Conservation (phyloP, 2,329 filamentous ascomycete species). For the Teratosphaeriaceae sp. region DNA sequence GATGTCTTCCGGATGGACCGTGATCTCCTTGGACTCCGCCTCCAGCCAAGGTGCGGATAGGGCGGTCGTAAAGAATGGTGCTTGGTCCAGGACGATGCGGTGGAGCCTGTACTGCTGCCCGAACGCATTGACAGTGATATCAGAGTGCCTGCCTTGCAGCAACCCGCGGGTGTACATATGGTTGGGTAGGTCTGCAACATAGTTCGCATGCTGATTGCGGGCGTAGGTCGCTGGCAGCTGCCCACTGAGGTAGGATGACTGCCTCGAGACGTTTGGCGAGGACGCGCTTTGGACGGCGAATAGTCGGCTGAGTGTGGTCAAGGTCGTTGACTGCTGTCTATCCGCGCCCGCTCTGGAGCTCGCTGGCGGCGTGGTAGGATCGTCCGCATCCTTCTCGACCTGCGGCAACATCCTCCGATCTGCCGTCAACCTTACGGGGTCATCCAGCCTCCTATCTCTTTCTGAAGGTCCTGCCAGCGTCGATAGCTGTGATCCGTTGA, state of each 20-base stretch:
- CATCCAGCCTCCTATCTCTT: slow-evolving; percentile 10
- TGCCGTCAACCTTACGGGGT: slow-evolving; percentile 16
- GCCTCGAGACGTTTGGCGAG: slow-evolving; percentile 34
- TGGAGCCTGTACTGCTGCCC: slow-evolving; percentile 47
- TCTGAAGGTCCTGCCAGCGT: slow-evolving; percentile 4
- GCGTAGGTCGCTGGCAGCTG: slow-evolving; percentile 13
- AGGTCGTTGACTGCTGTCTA: slow-evolving; percentile 33
- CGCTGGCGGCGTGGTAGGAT: slow-evolving; percentile 36
- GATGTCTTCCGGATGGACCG: slow-evolving; percentile 47
- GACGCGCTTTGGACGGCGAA: slow-evolving; percentile 35
- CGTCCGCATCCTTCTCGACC: slow-evolving; percentile 44
- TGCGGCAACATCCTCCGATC: slow-evolving; percentile 30
- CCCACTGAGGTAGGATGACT: slow-evolving; percentile 34
- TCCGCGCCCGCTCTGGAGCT: slow-evolving; percentile 25
- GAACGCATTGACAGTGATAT: slow-evolving; percentile 49
- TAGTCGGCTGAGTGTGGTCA: slow-evolving; percentile 39
- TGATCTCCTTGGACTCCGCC: slow-evolving; percentile 46
- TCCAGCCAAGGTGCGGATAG: slow-evolving; percentile 52
- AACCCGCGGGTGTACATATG: slow-evolving; percentile 49
- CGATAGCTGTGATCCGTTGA: slow-evolving; percentile 7
- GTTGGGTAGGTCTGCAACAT: slow-evolving; percentile 35
- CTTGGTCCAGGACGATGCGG: slow-evolving; percentile 48
- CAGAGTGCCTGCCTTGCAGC: slow-evolving; percentile 46
- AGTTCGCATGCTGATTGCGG: slow-evolving; percentile 15
- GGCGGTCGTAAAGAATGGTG: slow-evolving; percentile 50